Evolutionary conservation across 2,329 filamentous ascomycete species (phyloP).

Genomic region (Mycosphaerella sp.): DNA sequence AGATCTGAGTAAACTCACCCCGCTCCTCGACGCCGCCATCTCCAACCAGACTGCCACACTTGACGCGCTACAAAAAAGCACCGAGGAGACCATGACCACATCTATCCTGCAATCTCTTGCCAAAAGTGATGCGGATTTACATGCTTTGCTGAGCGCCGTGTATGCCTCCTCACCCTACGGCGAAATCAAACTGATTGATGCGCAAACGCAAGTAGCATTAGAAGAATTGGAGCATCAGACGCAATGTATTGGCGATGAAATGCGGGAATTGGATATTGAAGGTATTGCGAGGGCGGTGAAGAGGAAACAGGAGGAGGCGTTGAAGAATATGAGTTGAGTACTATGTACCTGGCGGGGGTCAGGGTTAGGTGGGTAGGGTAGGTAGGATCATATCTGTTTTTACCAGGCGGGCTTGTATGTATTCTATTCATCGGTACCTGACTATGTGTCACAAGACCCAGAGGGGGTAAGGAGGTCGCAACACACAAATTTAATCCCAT

Average conservation of each 20-base stretch:
- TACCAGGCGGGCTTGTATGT: too few relatives aligned
- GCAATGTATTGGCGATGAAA: slow-evolving; percentile 34
- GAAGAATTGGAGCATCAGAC: slow-evolving; percentile 35
- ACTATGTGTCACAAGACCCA: too few relatives aligned
- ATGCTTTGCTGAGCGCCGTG: slow-evolving; percentile 35
- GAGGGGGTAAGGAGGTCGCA: too few relatives aligned
- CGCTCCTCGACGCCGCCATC: slow-evolving; percentile 26
- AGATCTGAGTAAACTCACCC: slow-evolving; percentile 19
- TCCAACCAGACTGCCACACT: slow-evolving; percentile 34
- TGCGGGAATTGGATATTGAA: slow-evolving; percentile 33
- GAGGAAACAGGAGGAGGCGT: slow-evolving; percentile 17
- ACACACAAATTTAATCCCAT: too few relatives aligned
- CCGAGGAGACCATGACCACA: slow-evolving; percentile 31
- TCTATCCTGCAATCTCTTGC: slow-evolving; percentile 34
- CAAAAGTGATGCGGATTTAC: slow-evolving; percentile 34
- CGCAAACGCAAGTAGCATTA: slow-evolving; percentile 27
- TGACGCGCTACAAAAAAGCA: slow-evolving; percentile 31
- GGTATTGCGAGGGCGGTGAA: slow-evolving; percentile 19
- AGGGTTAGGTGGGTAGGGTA: too few relatives aligned
- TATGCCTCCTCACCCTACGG: slow-evolving; percentile 32
- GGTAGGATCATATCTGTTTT: too few relatives aligned
- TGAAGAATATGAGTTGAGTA: slow-evolving; percentile 5
- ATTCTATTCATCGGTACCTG: too few relatives aligned
- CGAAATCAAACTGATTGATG: slow-evolving; percentile 21
- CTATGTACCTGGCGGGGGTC: too few relatives aligned